A percentile compares a stretch with the other conserved stretches of the same genome.
Conservation (phyloP, 2,329 filamentous ascomycete species). For the Colletotrichum agaves region DNA sequence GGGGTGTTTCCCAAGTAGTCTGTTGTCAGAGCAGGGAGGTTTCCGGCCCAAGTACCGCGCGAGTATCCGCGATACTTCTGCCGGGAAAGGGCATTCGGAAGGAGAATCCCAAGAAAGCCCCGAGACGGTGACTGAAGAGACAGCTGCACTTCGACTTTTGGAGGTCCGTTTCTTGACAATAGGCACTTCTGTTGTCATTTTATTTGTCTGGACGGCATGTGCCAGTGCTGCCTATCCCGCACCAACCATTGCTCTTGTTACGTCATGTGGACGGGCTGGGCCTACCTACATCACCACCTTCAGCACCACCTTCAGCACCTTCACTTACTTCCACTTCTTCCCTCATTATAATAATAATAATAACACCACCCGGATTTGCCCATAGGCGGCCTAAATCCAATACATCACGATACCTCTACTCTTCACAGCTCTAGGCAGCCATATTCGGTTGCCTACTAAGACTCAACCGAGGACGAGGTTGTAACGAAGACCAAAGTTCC, state of each 20-base stretch:
- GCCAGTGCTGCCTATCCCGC: neutral
- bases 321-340: no score
- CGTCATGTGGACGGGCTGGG: no score
- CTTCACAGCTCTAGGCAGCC: neutral
- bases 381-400: no score
- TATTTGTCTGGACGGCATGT: neutral
- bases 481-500: no score
- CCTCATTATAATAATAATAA: no score
- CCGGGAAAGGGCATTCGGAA: constrained; percentile 50
- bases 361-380: no score
- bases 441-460: neutral
- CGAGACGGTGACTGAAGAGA: constrained; percentile 35
- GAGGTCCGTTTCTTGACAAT: neutral
- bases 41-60: constrained; percentile 46
- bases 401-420: no score
- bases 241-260: no score
- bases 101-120: constrained; percentile 52
- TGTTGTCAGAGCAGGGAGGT: constrained; percentile 40
- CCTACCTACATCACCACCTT: no score
- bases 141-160: neutral
- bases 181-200: no score
- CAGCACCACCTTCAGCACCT: no score
- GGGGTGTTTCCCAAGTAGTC: constrained; percentile 56
- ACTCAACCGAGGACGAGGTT: no score
- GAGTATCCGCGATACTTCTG: constrained; percentile 44